Percentiles rank a stretch among this genome's conserved stretches.
These are phyloP conservation scores for Trichoderma semiorbis DNA, from an alignment of 2,329 filamentous ascomycete genomes.

Conservation along the genomic window DNA sequence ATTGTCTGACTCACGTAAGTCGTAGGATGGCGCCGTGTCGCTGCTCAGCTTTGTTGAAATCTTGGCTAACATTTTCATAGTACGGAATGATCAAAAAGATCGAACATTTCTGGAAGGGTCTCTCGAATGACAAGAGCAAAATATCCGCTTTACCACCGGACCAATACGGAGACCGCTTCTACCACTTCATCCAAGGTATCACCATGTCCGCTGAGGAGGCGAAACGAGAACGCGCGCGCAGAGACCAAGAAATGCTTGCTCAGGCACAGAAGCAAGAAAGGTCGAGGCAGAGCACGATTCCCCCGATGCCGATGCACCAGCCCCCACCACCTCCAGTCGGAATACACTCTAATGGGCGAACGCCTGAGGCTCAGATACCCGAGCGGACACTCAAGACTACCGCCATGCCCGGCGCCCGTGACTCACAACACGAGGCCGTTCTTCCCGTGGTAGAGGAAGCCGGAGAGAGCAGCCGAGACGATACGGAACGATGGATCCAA, in stretches of 20 bases:
- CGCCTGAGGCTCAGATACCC: slow-evolving; percentile 51
- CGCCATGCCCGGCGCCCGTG: slow-evolving; percentile 41
- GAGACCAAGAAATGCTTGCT: slow-evolving; percentile 57
- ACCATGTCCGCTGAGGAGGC: slow-evolving; percentile 89
- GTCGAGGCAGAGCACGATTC: slow-evolving; percentile 40
- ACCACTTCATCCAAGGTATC: slow-evolving; percentile 85
- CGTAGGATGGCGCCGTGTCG: not conserved
- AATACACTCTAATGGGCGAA: slow-evolving; percentile 36
- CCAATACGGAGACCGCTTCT: slow-evolving; percentile 88
- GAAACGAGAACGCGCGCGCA: slow-evolving; percentile 58
- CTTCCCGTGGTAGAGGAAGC: slow-evolving; percentile 88
- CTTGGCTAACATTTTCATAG: slow-evolving; percentile 43
- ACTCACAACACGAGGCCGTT: slow-evolving; percentile 54
- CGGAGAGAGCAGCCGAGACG: slow-evolving; percentile 65
- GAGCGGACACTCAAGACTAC: slow-evolving; percentile 54
- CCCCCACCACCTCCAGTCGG: slow-evolving; percentile 40
- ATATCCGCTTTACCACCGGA: slow-evolving; percentile 91
- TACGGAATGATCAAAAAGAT: slow-evolving; percentile 93
- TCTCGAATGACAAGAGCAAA: slow-evolving; percentile 76
- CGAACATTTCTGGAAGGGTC: slow-evolving; percentile 95
- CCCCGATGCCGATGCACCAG: slow-evolving; percentile 45
- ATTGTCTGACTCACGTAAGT: slow-evolving; percentile 93
- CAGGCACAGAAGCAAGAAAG: slow-evolving; percentile 34
- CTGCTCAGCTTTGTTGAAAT: not conserved
- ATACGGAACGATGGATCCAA: slow-evolving; percentile 37